Conservation (phyloP, 192 early-diverging fungal species). For the Coemansia sp. region DNA sequence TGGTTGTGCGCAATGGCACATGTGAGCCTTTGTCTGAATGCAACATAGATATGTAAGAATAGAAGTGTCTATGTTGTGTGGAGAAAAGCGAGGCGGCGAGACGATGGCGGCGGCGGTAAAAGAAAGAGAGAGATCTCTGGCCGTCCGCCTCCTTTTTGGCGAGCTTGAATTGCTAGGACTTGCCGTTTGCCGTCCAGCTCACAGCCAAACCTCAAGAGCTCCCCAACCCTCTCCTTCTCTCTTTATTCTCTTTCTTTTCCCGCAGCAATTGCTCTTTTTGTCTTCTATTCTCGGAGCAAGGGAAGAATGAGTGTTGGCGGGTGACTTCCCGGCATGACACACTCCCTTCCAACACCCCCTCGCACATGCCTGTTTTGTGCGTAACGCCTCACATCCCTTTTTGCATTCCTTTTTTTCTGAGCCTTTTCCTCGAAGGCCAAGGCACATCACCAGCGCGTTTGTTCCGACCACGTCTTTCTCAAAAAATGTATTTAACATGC, state of each 20-base stretch:
- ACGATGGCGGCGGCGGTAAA: neutral
- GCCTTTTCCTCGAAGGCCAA: neutral
- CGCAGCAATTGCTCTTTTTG: neutral
- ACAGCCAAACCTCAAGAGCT: neutral
- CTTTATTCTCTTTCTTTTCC: neutral
- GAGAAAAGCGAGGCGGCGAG: neutral
- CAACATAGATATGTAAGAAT: conserved; percentile 10
- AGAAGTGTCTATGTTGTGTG: conserved; percentile 1
- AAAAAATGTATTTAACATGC: conserved; percentile 8
- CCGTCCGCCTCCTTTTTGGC: conserved; percentile 5
- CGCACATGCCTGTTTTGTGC: conserved; percentile 5
- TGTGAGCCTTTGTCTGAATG: neutral
- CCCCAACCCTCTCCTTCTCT: neutral
- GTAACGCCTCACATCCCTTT: conserved; percentile 9
- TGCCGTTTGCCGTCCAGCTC: neutral
- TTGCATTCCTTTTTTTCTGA: neutral
- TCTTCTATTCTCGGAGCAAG: neutral
- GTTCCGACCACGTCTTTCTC: neutral
- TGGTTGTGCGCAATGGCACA: conserved; percentile 3
- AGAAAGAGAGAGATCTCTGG: neutral
- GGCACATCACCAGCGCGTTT: neutral
- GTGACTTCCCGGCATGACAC: conserved; percentile 1
- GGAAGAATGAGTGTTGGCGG: neutral
- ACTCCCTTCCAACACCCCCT: neutral
- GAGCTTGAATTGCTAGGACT: neutral